These are phyloP conservation scores for Coemansia sp. DNA, from an alignment of 192 early-diverging fungal genomes.

Conservation along the genomic window DNA sequence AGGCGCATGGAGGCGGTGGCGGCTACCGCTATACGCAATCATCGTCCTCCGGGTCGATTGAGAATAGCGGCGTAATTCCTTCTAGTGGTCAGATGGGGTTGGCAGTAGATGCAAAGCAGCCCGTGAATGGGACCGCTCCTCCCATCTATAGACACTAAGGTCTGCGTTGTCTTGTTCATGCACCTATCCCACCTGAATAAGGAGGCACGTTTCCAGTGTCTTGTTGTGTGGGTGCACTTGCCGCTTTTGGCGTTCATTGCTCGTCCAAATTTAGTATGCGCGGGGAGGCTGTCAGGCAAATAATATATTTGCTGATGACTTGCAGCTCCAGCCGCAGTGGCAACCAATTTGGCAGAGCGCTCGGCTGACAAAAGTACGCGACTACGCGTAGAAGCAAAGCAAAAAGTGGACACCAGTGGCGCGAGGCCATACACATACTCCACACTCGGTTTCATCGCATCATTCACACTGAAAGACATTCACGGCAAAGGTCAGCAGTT, in stretches of 20 bases:
- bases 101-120: background rate
- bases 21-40: background rate
- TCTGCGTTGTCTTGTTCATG: background rate
- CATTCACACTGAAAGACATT: constrained; percentile 2
- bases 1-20: constrained; percentile 9
- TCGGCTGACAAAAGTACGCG: background rate
- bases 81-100: background rate
- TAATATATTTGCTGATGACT: background rate
- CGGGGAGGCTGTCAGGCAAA: constrained; percentile 2
- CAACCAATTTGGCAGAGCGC: background rate
- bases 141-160: constrained; percentile 10
- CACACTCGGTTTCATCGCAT: background rate
- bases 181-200: background rate
- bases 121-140: background rate
- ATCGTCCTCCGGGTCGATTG: constrained; percentile 10
- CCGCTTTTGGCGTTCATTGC: constrained; percentile 1
- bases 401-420: constrained; percentile 3
- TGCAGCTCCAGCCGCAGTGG: constrained; percentile 8
- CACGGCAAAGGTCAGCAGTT: background rate
- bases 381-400: background rate
- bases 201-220: background rate
- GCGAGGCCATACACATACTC: background rate
- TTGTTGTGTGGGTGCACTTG: constrained; percentile 12
- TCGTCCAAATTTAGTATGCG: constrained; percentile 10
- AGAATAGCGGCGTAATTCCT: constrained; percentile 23